Evolutionary conservation across 495 filamentous ascomycete genomes (phyloP).

Genomic region (Glonium stellatum): DNA sequence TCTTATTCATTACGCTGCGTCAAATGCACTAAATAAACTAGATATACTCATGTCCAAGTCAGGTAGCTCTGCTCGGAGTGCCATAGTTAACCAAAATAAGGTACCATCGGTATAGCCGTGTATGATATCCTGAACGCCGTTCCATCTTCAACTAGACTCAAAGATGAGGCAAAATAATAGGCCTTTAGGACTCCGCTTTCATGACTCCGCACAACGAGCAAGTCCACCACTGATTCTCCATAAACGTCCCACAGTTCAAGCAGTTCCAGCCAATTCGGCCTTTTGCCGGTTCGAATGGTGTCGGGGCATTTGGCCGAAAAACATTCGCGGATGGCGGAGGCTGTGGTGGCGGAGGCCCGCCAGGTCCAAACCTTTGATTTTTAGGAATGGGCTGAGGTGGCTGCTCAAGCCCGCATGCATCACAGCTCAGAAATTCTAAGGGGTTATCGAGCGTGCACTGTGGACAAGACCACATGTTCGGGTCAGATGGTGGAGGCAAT

Average conservation of each 20-base stretch:
- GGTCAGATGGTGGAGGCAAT: slow-evolving; percentile 7
- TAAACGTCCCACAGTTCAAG: slow-evolving; percentile 35
- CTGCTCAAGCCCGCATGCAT: slow-evolving; percentile 66
- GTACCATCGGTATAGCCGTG: too few relatives aligned
- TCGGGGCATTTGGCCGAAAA: slow-evolving; percentile 9
- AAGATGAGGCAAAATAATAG: too few relatives aligned
- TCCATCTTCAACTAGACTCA: too few relatives aligned
- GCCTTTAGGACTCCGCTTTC: slow-evolving; percentile 31
- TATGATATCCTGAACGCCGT: too few relatives aligned
- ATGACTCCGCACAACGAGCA: slow-evolving; percentile 37
- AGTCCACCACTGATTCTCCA: slow-evolving; percentile 42
- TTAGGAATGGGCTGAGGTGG: slow-evolving; percentile 36
- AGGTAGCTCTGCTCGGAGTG: too few relatives aligned
- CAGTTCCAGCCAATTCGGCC: slow-evolving; percentile 38
- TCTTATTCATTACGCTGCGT: too few relatives aligned
- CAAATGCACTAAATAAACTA: too few relatives aligned
- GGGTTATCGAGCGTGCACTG: slow-evolving; percentile 83
- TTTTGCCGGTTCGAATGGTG: slow-evolving; percentile 20
- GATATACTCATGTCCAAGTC: too few relatives aligned
- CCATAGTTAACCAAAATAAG: too few relatives aligned
- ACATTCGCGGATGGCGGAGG: slow-evolving; percentile 18
- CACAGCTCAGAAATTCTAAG: slow-evolving; percentile 60
- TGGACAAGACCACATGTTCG: slow-evolving; percentile 62
- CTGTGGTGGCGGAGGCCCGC: neutral
- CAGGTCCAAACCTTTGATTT: slow-evolving; percentile 21